These are phyloP conservation scores for Ilyonectria sp. DNA, from an alignment of 2,329 filamentous ascomycete genomes.

Conservation along the genomic window DNA sequence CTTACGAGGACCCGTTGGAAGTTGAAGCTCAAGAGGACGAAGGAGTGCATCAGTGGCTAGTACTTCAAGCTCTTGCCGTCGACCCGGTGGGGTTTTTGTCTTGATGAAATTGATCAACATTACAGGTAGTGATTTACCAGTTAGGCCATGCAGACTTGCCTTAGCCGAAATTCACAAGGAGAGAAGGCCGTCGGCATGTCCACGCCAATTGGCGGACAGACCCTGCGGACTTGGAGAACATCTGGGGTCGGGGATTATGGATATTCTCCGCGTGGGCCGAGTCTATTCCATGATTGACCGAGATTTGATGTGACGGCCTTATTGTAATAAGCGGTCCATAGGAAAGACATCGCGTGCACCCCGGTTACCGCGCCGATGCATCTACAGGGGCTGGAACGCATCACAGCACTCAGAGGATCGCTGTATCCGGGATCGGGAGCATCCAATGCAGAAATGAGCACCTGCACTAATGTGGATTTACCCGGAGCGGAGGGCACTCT, in stretches of 20 bases:
- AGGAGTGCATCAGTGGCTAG: no score
- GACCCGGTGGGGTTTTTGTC: no score
- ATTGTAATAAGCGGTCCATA: not conserved
- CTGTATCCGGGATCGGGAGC: constrained; percentile 41
- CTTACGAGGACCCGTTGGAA: no score
- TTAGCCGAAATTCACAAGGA: constrained; percentile 18
- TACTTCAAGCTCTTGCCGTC: no score
- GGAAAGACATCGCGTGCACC: not conserved
- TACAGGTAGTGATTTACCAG: not conserved
- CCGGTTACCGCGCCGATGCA: constrained; percentile 26
- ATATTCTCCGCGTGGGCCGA: constrained; percentile 15
- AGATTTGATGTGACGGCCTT: not conserved
- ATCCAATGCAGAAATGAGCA: constrained; percentile 48
- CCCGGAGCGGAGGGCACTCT: constrained; percentile 44
- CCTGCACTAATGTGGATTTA: constrained; percentile 49
- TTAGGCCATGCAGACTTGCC: not conserved
- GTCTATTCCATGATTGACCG: not conserved
- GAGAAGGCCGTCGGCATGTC: not conserved
- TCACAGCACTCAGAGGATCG: constrained; percentile 20
- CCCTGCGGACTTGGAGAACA: not conserved
- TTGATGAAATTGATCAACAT: not conserved
- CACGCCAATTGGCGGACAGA: not conserved
- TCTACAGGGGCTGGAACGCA: constrained; percentile 29
- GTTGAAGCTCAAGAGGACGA: no score
- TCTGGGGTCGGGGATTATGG: constrained; percentile 23